Evolutionary conservation across 805 yeast species (phyloP).

Genomic region (Tetrapisispora namnaoensis): DNA sequence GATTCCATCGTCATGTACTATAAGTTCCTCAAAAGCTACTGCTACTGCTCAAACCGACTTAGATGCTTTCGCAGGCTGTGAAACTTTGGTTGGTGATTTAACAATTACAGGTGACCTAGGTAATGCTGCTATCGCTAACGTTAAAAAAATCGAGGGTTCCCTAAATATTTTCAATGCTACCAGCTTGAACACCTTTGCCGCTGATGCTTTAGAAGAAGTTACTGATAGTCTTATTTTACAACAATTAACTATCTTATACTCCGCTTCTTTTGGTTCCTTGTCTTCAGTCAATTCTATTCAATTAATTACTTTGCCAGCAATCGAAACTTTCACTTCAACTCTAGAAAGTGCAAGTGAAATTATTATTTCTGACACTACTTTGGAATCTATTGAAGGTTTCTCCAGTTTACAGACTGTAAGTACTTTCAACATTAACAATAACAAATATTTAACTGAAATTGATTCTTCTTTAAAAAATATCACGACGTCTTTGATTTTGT

Average conservation of each 20-base stretch:
- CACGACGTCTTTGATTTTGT: constrained; percentile 62
- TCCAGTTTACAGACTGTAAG: constrained; percentile 34
- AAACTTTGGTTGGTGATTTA: constrained; percentile 72
- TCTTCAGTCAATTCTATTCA: constrained; percentile 71
- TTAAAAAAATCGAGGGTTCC: constrained; percentile 70
- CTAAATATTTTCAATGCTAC: constrained; percentile 59
- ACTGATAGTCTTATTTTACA: constrained; percentile 57
- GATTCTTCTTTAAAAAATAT: constrained; percentile 67
- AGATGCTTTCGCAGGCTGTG: constrained; percentile 63
- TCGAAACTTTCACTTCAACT: constrained; percentile 56
- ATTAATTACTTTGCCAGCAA: constrained; percentile 81
- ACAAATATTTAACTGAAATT: constrained; percentile 61
- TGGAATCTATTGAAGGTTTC: constrained; percentile 61
- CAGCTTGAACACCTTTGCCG: constrained; percentile 52
- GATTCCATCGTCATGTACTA: constrained; percentile 56
- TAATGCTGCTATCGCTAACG: constrained; percentile 60
- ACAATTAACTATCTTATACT: constrained; percentile 54
- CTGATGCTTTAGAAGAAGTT: constrained; percentile 68
- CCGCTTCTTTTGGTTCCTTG: constrained; percentile 68
- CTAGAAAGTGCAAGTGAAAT: constrained; percentile 66
- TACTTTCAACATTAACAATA: constrained; percentile 83
- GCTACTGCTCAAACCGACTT: constrained; percentile 76
- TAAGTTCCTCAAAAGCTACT: constrained; percentile 43
- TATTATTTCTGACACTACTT: constrained; percentile 62
- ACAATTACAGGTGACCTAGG: constrained; percentile 57